phyloP scores from a whole-genome alignment of 2,329 filamentous ascomycete species.

The Cordyceps pruinosa region DNA sequence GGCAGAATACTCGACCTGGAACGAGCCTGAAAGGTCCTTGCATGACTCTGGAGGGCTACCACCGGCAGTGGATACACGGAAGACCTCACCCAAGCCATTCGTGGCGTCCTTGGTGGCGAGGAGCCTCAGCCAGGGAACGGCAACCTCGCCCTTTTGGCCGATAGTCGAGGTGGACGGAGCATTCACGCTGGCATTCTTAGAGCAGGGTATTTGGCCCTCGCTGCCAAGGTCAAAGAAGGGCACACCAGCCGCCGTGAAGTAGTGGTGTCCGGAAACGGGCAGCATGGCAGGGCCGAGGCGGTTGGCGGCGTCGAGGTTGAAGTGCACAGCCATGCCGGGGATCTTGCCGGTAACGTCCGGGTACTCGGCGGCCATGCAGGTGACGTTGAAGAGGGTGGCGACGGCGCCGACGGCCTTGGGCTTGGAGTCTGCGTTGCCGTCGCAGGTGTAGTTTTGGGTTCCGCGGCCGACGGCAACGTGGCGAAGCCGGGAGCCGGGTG shows the following conservation, averaged over 20 bases:
- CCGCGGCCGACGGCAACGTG: constrained; percentile 84
- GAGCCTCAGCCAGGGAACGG: constrained; percentile 78
- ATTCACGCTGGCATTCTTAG: constrained; percentile 51
- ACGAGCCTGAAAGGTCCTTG: constrained; percentile 51
- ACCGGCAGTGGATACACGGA: constrained; percentile 76
- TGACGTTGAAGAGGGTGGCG: constrained; percentile 81
- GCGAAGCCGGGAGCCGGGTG: constrained; percentile 54
- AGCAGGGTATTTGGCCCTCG: constrained; percentile 55
- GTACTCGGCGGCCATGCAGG: constrained; percentile 66
- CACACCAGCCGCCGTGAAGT: constrained; percentile 63
- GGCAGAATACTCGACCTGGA: constrained; percentile 74
- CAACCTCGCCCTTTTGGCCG: constrained; percentile 57
- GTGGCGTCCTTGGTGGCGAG: constrained; percentile 45
- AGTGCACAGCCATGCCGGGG: constrained; percentile 61
- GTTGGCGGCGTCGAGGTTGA: constrained; percentile 43
- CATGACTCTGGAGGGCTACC: constrained; percentile 71
- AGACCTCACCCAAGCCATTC: constrained; percentile 65
- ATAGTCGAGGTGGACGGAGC: constrained; percentile 56
- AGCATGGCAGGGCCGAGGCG: constrained; percentile 52
- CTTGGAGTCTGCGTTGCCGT: constrained; percentile 45
- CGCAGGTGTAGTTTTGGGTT: constrained; percentile 91
- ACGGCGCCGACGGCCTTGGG: constrained; percentile 67
- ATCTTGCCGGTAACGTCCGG: constrained; percentile 60
- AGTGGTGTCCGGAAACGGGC: constrained; percentile 68
- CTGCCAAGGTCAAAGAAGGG: constrained; percentile 70